These are phyloP conservation scores for Lentinula sp. DNA, from an alignment of 768 basidiomycete genomes.

Conservation along the genomic window DNA sequence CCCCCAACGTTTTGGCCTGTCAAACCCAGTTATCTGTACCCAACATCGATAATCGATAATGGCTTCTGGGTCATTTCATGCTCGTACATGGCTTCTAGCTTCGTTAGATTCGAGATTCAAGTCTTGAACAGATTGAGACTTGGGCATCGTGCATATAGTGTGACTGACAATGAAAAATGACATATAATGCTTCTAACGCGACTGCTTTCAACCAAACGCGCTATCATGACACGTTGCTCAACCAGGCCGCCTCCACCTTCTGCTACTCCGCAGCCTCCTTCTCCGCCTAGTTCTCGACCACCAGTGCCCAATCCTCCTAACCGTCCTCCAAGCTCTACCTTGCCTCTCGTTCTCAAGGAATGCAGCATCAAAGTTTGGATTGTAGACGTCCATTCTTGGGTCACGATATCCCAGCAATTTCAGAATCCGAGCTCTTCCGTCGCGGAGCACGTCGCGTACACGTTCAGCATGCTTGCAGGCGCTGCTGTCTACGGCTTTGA, in stretches of 20 bases:
- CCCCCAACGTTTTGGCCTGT: not conserved
- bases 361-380: not conserved
- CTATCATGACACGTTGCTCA: not conserved
- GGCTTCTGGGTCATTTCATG: not conserved
- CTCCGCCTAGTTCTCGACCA: not conserved
- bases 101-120: too few relatives aligned
- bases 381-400: not conserved
- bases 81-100: too few relatives aligned
- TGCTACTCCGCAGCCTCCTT: not conserved
- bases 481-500: not conserved
- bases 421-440: not conserved
- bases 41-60: not conserved
- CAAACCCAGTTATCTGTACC: not conserved
- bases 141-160: too few relatives aligned
- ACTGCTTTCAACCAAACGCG: not conserved
- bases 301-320: not conserved
- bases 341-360: not conserved
- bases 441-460: not conserved
- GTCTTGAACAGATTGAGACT: too few relatives aligned
- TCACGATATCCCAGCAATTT: not conserved
- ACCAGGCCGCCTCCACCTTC: not conserved
- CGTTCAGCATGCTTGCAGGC: not conserved
- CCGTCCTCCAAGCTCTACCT: not conserved
- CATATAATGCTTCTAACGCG: too few relatives aligned
- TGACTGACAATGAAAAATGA: too few relatives aligned